Base-by-base conservation (phyloP, 306 rosid species). In the Gleditsia sinensis region DNA sequence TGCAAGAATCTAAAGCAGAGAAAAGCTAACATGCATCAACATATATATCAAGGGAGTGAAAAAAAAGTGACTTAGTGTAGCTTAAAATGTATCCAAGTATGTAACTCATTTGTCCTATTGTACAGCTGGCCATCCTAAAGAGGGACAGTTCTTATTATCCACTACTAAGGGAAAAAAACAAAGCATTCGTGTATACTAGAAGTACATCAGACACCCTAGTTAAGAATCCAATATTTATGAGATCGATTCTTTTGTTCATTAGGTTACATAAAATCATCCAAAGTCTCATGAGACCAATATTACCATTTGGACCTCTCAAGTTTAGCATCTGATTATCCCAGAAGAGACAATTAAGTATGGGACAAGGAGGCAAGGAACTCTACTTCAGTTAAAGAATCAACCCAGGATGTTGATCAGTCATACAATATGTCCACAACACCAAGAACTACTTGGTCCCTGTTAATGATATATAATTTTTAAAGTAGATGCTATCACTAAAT, bases 1-100 rank as follows among this genome's bases (percentile, higher is more conserved):
- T 70, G 25, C 54, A 37, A 54, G 27, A 54, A 34, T 54, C 7
- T 27, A 10, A 30, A n/a, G 25, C 19, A 28, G 25, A 39, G 3
- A 54, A 53, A 36, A 54, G 54, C n/a, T n/a, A n/a, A n/a, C n/a
- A n/a, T n/a, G n/a, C 19, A 55, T 55, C 59, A n/a, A 55, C n/a
- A 30, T 12, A 46, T 23, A 10, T 57, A 39, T n/a, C 2, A 49
- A 19, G 27, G 21, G 16, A 48, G 51, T 0, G 32, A 58, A 59
- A 11, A 6, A 65, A 17, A 46, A 21, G 21, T 21, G 4, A 46
- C 43, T 53, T 36, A 57, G 5, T 56, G 39, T 21, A 33, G 75
- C 61, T 27, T 0, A 45, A 67, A 67, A 42, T n/a, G n/a, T n/a
- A n/a, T n/a, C n/a, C n/a, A n/a, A n/a, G n/a, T n/a, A n/a, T n/a